Evolutionary conservation across 2,329 filamentous ascomycete species (phyloP).

Genomic region (Cercospora sojina): DNA sequence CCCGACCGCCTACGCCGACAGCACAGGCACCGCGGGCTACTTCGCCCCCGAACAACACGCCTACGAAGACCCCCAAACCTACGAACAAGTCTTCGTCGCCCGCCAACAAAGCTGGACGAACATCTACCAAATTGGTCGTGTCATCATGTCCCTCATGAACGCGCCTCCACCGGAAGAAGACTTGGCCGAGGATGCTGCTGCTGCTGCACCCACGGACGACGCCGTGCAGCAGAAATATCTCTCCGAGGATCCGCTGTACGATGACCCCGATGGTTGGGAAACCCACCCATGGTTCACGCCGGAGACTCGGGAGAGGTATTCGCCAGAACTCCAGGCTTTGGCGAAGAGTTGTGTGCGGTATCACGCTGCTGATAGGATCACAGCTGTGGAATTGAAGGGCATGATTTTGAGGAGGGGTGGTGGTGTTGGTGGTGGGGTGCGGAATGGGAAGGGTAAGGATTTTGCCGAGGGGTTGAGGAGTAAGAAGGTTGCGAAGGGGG

Average conservation of each 20-base stretch:
- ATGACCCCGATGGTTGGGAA: not conserved
- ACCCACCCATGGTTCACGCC: not conserved
- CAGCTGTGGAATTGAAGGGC: not conserved
- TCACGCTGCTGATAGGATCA: not conserved
- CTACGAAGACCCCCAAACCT: not conserved
- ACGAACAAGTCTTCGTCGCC: not conserved
- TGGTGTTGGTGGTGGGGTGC: not conserved
- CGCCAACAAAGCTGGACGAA: slow-evolving; percentile 10
- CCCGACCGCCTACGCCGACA: slow-evolving; percentile 1
- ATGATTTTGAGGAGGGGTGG: slow-evolving; percentile 7
- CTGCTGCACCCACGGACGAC: too few relatives aligned
- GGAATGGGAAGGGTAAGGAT: not conserved
- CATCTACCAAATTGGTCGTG: slow-evolving; percentile 5
- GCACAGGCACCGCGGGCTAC: not conserved
- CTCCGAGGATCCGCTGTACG: not conserved
- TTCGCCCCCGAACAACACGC: slow-evolving; percentile 2
- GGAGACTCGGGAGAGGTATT: not conserved
- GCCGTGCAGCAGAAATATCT: not conserved
- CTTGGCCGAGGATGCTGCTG: too few relatives aligned
- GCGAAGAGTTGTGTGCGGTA: slow-evolving; percentile 3
- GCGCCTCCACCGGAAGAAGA: too few relatives aligned
- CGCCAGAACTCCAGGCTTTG: not conserved
- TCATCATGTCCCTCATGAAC: slow-evolving; percentile 1
- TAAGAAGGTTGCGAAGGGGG: not conserved
- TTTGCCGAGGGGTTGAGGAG: not conserved